Base-by-base conservation (phyloP, 1,284 basidiomycete species). In the Apiotrichum brassicae region DNA sequence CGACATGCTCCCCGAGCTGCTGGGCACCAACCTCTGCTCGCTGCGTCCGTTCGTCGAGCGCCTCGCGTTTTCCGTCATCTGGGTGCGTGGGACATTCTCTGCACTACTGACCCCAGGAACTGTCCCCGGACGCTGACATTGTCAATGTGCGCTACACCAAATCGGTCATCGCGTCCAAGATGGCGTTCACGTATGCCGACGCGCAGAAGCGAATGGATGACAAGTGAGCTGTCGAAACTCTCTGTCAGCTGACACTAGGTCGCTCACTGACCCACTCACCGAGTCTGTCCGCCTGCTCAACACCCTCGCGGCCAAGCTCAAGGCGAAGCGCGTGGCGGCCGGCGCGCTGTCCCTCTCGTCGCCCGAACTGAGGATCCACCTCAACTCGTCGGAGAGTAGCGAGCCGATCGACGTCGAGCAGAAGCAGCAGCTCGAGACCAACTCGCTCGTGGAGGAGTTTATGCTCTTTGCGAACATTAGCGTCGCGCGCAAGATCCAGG, bases 331-430 rank as follows among this genome's bases (percentile, higher is more conserved):
- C 26, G 97, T 97, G 86, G 83, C 81, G 12, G 90, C 91, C 0
- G 95, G 95, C 30, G 95, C 95, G 7, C 79, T 99, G 34, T 97
- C 97, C 59, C 83, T 98, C 8, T 94, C 95, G 1, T 97, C 92
- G 0, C 94, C 95, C 0, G 94, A 99, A 76, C 88, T 99, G 68
- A 95, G 94, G 71, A 92, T 98, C 56, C 85, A 97, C 60, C 78
- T 98, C 25, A 89, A 95, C 66, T 91, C 85, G 55, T 77, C 89
- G 3, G 95, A 98, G 70, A 87, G 86, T 1, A 86, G 88, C 0
- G 94, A 92, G 49, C 95, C 95, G 0, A 89, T 97, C 57, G 94
- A 97, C 60, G 93, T 99, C 4, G 93, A 97, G 74, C 92, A 95
- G 70, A 98, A 98, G 72, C 85, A 92, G 64, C 72, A 88, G 65